phyloP scores from a whole-genome alignment of 1,284 basidiomycete genomes.

The Marasmius tenuissimus region DNA sequence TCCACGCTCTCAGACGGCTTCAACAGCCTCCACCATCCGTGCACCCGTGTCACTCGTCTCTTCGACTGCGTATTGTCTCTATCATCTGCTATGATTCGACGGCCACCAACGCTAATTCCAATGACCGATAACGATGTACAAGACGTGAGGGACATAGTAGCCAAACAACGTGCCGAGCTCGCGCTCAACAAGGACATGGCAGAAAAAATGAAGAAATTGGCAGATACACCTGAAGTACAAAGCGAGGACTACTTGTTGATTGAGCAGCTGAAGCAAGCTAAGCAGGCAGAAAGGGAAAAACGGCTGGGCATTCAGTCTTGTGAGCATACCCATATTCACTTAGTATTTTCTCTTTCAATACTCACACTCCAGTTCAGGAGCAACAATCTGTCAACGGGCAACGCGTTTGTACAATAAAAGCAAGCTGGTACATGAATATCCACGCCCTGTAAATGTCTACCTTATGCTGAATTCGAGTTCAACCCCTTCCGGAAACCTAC shows the following conservation, averaged over 20 bases:
- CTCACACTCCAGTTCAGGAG: not conserved
- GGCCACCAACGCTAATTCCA: constrained; percentile 69
- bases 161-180: constrained; percentile 50
- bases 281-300: constrained; percentile 34
- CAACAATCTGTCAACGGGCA: not conserved
- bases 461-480: constrained; percentile 10
- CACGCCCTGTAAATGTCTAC: not conserved
- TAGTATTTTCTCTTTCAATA: not conserved
- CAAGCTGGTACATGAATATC: not conserved
- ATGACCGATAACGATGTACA: constrained; percentile 75
- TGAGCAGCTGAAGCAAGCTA: constrained; percentile 30
- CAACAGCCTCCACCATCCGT: not conserved
- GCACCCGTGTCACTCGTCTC: not conserved
- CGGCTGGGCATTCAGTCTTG: constrained; percentile 42
- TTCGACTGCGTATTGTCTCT: not conserved
- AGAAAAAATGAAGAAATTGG: constrained; percentile 42
- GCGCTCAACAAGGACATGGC: constrained; percentile 39
- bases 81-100: constrained; percentile 60
- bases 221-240: constrained; percentile 39
- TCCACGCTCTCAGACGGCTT: not conserved
- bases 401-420: not conserved
- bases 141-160: constrained; percentile 64
- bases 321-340: constrained; percentile 6
- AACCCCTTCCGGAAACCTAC: constrained; percentile 13
- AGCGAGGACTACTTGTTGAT: constrained; percentile 41